Evolutionary conservation across 2,329 filamentous ascomycete genomes (phyloP), one percentile per base, ranked within the genome.

Genomic region (Xylaria sp.): DNA sequence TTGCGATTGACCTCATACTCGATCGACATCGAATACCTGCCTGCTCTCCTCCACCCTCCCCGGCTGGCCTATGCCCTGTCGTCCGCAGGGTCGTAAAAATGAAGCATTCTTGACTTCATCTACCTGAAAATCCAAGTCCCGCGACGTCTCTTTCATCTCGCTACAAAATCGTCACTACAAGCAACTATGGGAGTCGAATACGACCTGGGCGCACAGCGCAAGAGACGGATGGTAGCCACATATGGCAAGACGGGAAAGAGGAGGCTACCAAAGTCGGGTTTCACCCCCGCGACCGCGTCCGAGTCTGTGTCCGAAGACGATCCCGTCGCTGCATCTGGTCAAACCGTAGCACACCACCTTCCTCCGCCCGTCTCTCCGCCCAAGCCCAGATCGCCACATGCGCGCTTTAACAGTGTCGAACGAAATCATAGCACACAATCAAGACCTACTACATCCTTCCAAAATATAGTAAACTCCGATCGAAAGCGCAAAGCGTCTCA

Each of bases 401-500:
- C 68, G 36, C 66, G 67, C 54, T 66, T 67, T 26, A 60, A 65
- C 63, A 57, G 44, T 23, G 46, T 66, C 20, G 67, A 73, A 36
- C 64, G 49, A 59, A 60, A 51, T 31, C 57, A 31, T 44, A 69
- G 71, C 17, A 56, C 48, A 7, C 72, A 68, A 38, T n/a, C 56
- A 13, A 68, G 56, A n/a, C 42, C 68, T 46, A 40, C 68, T 46
- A 40, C 62, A 33, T 62, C 64, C 51, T 57, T 46, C 5, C 69
- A 68, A 28, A 65, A 69, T 31, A 46, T 65, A n/a, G 53, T 67
- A 38, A 68, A 56, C 42, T 69, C 68, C 15, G 74, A 75, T 53
- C 73, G 74, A 53, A 79, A 78, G 63, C 76, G 77, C 62, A 79
- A 79, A 69, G 70, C 75, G 33, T 74, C 76, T 4, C 75, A 78